Evolutionary conservation across 1,284 basidiomycete species (phyloP), one percentile per base, ranked within the genome.

Genomic region (Retiboletus fuscus): DNA sequence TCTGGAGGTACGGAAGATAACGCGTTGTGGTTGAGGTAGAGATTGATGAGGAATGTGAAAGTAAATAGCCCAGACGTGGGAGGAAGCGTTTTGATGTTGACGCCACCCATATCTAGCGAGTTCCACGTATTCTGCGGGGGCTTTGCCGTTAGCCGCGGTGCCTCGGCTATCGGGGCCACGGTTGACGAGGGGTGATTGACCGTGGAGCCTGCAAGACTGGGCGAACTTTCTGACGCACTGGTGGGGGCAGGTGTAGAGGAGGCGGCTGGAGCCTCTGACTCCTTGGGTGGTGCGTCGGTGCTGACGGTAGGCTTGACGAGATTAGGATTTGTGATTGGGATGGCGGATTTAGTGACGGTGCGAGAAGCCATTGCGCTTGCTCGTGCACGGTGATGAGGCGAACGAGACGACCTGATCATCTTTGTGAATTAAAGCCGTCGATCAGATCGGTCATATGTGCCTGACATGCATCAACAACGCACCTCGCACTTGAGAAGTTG

Each of bases 11-110:
- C 85, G 75, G 89, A 84, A 24, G 92, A 87, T 69, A 99, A 89
- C 47, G 91, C 87, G 80, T 99, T 99, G 87, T 99, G 97, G 79
- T 99, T 99, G 84, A 99, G 95, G 84, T 98, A 99, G 68, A 99
- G 91, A 74, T 93, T 95, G 73, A 95, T 95, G 74, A 99, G 91
- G 86, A 96, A 96, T 24, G 89, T 89, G 86, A 98, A 99, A n/a
- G 91, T 88, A 86, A 99, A 99, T 47, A 98, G 87, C 72, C 93
- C 94, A 63, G 95, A 92, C 20, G 90, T 91, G 18, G 90, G 84
- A 41, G 96, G 94, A 64, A 99, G 87, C 76, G 94, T 96, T 88
- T 97, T 97, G 81, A 99, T 91, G 74, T 92, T 91, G 72, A 98
- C 92, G 8, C 97, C 97, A 69, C 98, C 97, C 91, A 99, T 96